Evolutionary conservation across 23 red algal genomes (phyloP).

Genomic region (Pyropia yezoensis): DNA sequence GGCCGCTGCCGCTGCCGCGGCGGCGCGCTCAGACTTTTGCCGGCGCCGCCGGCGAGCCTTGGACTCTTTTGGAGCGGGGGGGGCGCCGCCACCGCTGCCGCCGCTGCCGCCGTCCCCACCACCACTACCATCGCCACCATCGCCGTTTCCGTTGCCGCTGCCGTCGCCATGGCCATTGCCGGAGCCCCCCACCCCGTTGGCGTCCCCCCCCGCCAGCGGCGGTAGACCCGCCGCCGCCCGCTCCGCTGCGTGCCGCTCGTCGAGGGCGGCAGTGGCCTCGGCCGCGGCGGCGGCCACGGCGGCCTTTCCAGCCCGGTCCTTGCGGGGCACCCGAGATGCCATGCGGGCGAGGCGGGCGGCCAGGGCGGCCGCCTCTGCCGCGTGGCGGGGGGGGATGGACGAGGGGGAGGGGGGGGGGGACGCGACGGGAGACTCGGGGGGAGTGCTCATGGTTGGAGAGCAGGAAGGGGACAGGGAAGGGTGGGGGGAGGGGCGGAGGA

Average conservation of each 20-base stretch:
- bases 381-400: background rate
- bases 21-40: slow-evolving; percentile 39
- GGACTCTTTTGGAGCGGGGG: slow-evolving; percentile 11
- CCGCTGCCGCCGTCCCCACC: background rate
- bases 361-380: background rate
- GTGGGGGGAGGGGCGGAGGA: no score
- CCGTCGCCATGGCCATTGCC: background rate
- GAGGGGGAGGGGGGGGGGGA: no score
- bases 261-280: background rate
- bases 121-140: background rate
- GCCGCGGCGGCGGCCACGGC: background rate
- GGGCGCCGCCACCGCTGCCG: no score
- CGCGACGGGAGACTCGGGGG: no score
- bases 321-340: background rate
- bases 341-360: background rate
- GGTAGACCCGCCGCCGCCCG: background rate
- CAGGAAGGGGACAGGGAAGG: no score
- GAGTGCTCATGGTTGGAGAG: no score
- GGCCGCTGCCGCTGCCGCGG: slow-evolving; percentile 18
- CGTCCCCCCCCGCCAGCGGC: no score
- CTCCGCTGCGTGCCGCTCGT: background rate
- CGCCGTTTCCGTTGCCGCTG: background rate
- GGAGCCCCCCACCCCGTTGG: no score
- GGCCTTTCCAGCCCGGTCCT: background rate
- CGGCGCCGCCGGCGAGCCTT: slow-evolving; percentile 39